Conservation (phyloP, 2,329 filamentous ascomycete species). For the Colletotrichum viniferum region DNA sequence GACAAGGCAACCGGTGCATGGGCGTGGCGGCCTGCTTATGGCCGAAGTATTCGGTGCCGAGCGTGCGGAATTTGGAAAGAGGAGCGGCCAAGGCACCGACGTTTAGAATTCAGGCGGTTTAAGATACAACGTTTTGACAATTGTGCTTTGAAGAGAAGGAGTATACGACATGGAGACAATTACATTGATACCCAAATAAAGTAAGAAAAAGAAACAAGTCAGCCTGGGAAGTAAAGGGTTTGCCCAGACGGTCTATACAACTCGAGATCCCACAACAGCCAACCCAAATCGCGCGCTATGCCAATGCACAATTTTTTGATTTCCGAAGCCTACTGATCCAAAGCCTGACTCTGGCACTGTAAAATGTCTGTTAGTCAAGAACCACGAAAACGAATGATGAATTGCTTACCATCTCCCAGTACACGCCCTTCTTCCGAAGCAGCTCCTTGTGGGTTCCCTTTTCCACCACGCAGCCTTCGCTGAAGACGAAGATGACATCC, state of each 20-base stretch:
- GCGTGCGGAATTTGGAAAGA: too few relatives aligned
- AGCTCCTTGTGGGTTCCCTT: constrained; percentile 39
- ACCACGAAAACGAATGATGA: not conserved
- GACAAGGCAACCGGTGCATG: constrained; percentile 39
- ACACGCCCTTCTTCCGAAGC: constrained; percentile 12
- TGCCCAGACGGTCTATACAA: not conserved
- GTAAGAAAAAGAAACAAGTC: not conserved
- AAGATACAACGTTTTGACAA: not conserved
- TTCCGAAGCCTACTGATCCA: constrained; percentile 12
- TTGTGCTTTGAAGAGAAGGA: not conserved
- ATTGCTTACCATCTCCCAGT: constrained; percentile 22
- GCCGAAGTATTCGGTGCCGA: not conserved
- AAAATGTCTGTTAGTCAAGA: not conserved
- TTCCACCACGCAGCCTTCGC: constrained; percentile 44
- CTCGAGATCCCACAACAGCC: not conserved
- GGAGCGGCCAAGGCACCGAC: not conserved
- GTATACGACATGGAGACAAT: not conserved
- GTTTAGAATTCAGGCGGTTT: not conserved
- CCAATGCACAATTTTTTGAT: not conserved
- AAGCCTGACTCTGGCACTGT: constrained; percentile 23
- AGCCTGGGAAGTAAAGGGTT: not conserved
- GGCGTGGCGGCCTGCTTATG: constrained; percentile 19
- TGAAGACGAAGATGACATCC: constrained; percentile 49
- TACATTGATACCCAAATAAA: not conserved
- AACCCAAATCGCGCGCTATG: not conserved